These are phyloP conservation scores for Ammopiptanthus mongolicus DNA, from an alignment of 306 rosid genomes.

Conservation along the genomic window DNA sequence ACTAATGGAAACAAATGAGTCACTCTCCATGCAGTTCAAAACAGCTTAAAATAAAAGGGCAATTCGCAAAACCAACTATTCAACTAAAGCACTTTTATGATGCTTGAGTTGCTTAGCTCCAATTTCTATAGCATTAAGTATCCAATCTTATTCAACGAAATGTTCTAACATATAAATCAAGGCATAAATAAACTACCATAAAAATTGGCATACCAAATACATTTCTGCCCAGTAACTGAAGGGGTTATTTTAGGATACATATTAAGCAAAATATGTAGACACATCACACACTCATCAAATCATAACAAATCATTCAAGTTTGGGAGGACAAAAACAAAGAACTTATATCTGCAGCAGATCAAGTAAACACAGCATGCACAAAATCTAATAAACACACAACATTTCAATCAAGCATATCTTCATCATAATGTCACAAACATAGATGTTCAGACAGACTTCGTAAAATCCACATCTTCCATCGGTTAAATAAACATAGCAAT, in stretches of 20 bases:
- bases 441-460: too few species aligned
- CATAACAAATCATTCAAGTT: too few species aligned
- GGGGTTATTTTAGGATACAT: not conserved
- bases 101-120: not conserved
- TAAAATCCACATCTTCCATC: not conserved
- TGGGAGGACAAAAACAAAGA: too few species aligned
- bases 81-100: not conserved
- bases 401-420: not conserved
- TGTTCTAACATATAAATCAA: not conserved
- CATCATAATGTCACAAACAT: too few species aligned
- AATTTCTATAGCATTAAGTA: slow-evolving; percentile 7
- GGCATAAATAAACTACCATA: not conserved
- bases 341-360: not conserved
- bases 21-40: not conserved
- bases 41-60: not conserved
- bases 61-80: not conserved
- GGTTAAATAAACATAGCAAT: not conserved
- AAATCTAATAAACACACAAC: not conserved
- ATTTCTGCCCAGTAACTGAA: not conserved
- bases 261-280: slow-evolving; percentile 1
- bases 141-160: not conserved
- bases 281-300: too few species aligned
- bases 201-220: not conserved
- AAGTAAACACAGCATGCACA: not conserved
- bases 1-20: slow-evolving; percentile 1